Evolutionary conservation across 352 stramenopile genomes (phyloP), one percentile per base, ranked within the genome.

Genomic region (Phytopythium chamaehyphon): DNA sequence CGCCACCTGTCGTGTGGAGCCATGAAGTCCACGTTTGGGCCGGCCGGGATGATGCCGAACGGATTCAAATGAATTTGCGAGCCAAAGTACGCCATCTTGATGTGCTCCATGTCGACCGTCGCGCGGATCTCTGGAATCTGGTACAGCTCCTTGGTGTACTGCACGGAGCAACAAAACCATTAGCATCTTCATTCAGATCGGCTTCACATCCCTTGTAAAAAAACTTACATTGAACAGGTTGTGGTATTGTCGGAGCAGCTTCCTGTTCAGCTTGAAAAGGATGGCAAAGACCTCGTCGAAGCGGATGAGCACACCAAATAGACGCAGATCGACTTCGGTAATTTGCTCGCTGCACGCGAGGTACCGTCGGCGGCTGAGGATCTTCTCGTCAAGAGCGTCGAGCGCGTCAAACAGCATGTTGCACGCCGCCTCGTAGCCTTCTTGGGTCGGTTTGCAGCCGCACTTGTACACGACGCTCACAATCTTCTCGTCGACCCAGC

Each of bases 31-130:
- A 57, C 35, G 23, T 66, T 42, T 3, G 51, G 56, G 16, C 86
- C 81, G 33, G 59, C 68, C 8, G 88, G 82, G 45, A 96, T 64
- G 54, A 97, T 86, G 10, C 70, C 76, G 44, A 68, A 92, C 18
- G 65, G 69, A 60, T 97, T 96, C 38, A 96, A 64, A 24, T 64
- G 51, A 18, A 72, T 61, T 54, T 96, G 85, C 14, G 63, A 83
- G 19, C 67, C 73, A 61, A 78, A 96, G 64, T 96, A 96, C 61
- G 96, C 83, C 31, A 59, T 66, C 65, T 92, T 93, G 67, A 96
- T 96, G 57, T 96, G 83, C 18, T 88, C 54, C 72, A 96, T 95
- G 51, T 93, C 64, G 9, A 93, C 63, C 15, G 73, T 78, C 18
- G 69, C 62, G 18, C 65, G 8, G 22, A 96, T 66, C 9, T 63